A percentile compares a stretch with the other conserved stretches of the same genome.
phyloP scores from a whole-genome alignment of 1,139 yeast species.

The Suhomyces coccinellae region DNA sequence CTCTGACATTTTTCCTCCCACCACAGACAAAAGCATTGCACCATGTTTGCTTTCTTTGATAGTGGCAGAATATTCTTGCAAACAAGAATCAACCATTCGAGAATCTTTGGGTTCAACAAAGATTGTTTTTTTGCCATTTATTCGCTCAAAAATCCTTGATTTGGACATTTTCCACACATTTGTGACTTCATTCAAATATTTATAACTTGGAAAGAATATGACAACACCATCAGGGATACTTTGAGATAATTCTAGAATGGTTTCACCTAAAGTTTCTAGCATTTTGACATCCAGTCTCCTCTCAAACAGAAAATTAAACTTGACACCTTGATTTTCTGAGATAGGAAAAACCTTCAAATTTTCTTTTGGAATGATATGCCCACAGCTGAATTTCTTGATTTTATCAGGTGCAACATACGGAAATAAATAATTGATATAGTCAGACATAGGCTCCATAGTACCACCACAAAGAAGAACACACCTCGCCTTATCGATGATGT shows the following conservation, averaged over 20 bases:
- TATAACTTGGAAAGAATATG: slow-evolving; percentile 82
- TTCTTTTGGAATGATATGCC: slow-evolving; percentile 76
- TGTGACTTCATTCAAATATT: slow-evolving; percentile 56
- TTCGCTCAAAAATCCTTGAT: slow-evolving; percentile 27
- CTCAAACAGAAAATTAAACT: slow-evolving; percentile 69
- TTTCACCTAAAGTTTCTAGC: slow-evolving; percentile 54
- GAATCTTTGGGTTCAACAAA: slow-evolving; percentile 59
- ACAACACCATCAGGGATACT: slow-evolving; percentile 75
- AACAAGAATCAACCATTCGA: slow-evolving; percentile 41
- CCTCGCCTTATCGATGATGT: slow-evolving; percentile 62
- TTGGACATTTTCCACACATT: slow-evolving; percentile 48
- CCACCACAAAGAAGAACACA: slow-evolving; percentile 91
- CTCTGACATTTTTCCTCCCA: slow-evolving; percentile 92
- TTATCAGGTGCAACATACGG: slow-evolving; percentile 50
- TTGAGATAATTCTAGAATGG: slow-evolving; percentile 44
- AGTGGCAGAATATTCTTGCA: slow-evolving; percentile 51
- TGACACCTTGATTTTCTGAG: slow-evolving; percentile 19
- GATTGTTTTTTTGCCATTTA: slow-evolving; percentile 43
- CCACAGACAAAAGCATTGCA: slow-evolving; percentile 78
- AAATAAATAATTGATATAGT: slow-evolving; percentile 63
- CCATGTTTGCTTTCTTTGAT: slow-evolving; percentile 40
- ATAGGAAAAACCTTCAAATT: slow-evolving; percentile 66
- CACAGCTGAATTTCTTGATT: slow-evolving; percentile 67
- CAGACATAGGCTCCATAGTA: slow-evolving; percentile 89
- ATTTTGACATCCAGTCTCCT: slow-evolving; percentile 51